phyloP scores from a whole-genome alignment of 345 rosid species.

The Aquilaria yunnanensis region DNA sequence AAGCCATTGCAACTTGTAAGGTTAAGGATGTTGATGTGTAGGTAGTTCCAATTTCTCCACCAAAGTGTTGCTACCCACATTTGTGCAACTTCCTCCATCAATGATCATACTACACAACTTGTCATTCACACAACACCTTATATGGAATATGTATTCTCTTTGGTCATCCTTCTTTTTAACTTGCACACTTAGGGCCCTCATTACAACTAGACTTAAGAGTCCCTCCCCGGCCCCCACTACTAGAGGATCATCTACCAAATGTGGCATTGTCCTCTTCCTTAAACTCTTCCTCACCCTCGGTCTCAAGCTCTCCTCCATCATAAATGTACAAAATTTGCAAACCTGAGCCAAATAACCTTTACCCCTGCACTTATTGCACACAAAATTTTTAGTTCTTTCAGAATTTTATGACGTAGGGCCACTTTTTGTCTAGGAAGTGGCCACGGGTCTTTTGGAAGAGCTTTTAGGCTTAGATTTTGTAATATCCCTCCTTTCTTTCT shows the following conservation, averaged over 20 bases:
- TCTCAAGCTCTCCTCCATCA: not conserved
- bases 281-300: not conserved
- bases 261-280: not conserved
- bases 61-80: no score
- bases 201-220: no score
- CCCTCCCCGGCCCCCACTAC: not conserved
- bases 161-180: no score
- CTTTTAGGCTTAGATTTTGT: not conserved
- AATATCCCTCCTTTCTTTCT: no score
- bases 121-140: no score
- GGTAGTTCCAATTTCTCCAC: no score
- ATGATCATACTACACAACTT: no score
- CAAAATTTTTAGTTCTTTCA: not conserved
- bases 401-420: not conserved
- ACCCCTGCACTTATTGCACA: not conserved
- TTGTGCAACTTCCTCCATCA: no score
- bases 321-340: not conserved
- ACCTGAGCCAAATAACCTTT: not conserved
- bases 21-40: no score
- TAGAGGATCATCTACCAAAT: not conserved
- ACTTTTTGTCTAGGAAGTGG: not conserved
- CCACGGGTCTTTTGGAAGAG: not conserved
- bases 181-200: no score
- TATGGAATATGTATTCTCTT: no score
- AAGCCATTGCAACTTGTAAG: no score